Conservation (phyloP, 257 asterid species). For the Haberlea rhodopensis region DNA sequence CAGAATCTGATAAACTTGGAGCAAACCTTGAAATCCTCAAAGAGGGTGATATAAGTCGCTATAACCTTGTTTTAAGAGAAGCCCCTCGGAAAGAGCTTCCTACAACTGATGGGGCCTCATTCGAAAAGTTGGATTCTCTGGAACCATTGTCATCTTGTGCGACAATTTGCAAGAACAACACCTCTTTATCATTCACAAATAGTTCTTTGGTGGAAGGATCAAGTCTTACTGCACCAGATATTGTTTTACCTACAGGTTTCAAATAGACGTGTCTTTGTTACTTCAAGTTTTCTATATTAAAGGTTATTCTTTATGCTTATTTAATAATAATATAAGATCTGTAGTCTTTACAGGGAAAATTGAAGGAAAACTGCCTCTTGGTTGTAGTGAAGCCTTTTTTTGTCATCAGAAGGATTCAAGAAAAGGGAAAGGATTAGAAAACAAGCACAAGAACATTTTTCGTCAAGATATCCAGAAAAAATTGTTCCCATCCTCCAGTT, state of each 20-base stretch:
- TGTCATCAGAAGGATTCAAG: constrained; percentile 38
- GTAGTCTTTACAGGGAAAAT: constrained; percentile 41
- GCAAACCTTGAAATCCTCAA: constrained; percentile 32
- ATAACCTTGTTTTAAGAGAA: constrained; percentile 36
- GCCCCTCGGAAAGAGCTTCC: constrained; percentile 58
- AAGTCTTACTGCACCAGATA: constrained; percentile 33
- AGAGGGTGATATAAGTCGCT: constrained; percentile 32
- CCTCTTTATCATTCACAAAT: constrained; percentile 31
- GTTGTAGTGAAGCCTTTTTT: constrained; percentile 42
- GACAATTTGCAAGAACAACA: constrained; percentile 38
- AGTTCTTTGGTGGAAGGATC: constrained; percentile 38
- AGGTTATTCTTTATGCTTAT: constrained; percentile 17
- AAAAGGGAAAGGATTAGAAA: constrained; percentile 40
- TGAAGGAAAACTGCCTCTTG: constrained; percentile 40
- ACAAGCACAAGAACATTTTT: constrained; percentile 34
- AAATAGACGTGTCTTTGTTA: constrained; percentile 19
- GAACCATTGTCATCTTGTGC: constrained; percentile 43
- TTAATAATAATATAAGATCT: constrained; percentile 23
- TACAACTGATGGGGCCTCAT: constrained; percentile 58
- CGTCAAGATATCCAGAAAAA: constrained; percentile 31
- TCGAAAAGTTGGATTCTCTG: constrained; percentile 44
- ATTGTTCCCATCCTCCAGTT: constrained; percentile 37
- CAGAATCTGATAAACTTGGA: constrained; percentile 35
- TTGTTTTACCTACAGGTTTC: constrained; percentile 46
- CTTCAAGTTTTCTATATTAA: constrained; percentile 19